Base-by-base conservation (phyloP, 2,329 filamentous ascomycete species). In the Calonectria honghensis region DNA sequence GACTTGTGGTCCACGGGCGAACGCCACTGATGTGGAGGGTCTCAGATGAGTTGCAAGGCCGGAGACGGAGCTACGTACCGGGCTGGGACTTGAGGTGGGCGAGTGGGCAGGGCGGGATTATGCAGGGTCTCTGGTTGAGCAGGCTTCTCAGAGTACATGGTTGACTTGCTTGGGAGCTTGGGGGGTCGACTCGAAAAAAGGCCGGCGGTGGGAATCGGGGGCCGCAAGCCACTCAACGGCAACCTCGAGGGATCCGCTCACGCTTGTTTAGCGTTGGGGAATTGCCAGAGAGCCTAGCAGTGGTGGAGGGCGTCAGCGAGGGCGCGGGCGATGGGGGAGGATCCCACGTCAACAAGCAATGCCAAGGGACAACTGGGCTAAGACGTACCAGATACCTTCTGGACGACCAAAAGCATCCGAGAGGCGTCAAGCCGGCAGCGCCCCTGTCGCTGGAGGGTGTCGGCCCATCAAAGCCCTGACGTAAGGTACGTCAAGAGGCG, bases 21-120 rank as follows among this genome's bases (percentile, higher is more conserved):
- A 80, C 80, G 80, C 80, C 80, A 79, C 80, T 81, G 80, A 81
- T 81, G 80, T 79, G 79, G 80, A 79, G 80, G 79, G 80, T 80
- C 79, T 80, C 75, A 80, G 77, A 81, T 80, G 80, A 79, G 74
- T 75, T 77, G 72, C 78, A 75, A 79, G 75, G 77, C 72, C 54
- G 57, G 41, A 64, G 48, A 66, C 71, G 64, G 50, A 45, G 39
- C 57, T 77, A 80, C 76, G 78, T 78, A 80, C 75, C 72, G 73
- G 76, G 74, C 78, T 79, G 76, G 68, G 78, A 80, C 75, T 77
- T 78, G 77, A 76, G 78, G 77, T 79, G 75, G 74, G 73, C 77
- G 74, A 73, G 72, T 76, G 77, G 73, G 71, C 77, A 78, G 73
- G 76, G 75, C 79, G 78, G 76, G 76, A 80, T 79, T 81, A 82